phyloP scores from a whole-genome alignment of 345 rosid species.

The Limnanthes douglasii region DNA sequence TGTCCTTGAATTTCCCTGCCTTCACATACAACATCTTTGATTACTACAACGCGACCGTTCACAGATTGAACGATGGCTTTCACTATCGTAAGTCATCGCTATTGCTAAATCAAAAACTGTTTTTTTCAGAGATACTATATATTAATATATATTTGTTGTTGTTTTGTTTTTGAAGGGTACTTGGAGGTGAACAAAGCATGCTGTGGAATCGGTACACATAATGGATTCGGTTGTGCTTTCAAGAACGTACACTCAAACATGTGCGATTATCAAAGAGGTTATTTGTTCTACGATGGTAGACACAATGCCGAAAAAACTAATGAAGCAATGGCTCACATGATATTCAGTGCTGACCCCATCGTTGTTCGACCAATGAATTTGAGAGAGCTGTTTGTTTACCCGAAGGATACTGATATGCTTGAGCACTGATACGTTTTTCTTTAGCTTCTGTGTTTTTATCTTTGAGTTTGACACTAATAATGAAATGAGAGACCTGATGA shows the following conservation, averaged over 20 bases:
- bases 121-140: not conserved
- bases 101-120: not conserved
- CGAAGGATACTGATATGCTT: not conserved
- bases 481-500: too few relatives aligned
- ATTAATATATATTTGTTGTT: not conserved
- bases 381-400: conserved; percentile 10
- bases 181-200: conserved; percentile 13
- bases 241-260: conserved; percentile 15
- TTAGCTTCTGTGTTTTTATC: too few relatives aligned
- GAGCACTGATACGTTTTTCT: too few relatives aligned
- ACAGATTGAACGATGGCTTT: conserved; percentile 11
- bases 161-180: conserved; percentile 11
- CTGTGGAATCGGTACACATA: conserved; percentile 15
- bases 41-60: conserved; percentile 9
- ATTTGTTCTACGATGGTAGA: conserved; percentile 16
- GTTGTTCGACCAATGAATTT: conserved; percentile 13
- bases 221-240: conserved; percentile 16
- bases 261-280: conserved; percentile 12
- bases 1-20: conserved; percentile 3
- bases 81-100: conserved; percentile 4
- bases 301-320: conserved; percentile 19
- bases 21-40: conserved; percentile 13
- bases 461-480: too few relatives aligned
- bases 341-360: conserved; percentile 11
- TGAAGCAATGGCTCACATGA: conserved; percentile 8